Conservation (phyloP, 352 stramenopile genomes). For the Pythium dissotocum region DNA sequence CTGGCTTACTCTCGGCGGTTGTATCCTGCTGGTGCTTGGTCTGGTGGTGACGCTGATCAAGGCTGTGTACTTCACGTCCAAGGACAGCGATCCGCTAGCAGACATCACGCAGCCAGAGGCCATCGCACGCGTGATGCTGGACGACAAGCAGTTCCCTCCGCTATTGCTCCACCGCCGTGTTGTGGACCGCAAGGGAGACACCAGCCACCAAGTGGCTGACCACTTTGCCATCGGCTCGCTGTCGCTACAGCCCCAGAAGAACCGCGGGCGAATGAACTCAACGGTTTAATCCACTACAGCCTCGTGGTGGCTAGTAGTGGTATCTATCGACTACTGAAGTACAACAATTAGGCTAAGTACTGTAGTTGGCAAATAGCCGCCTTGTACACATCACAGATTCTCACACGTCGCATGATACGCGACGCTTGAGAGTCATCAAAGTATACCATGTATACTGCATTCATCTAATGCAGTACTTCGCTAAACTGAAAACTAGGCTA, state of each 20-base stretch:
- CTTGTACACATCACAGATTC: too few relatives aligned
- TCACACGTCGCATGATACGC: not conserved
- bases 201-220: not conserved
- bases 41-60: not conserved
- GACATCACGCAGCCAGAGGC: conserved; percentile 12
- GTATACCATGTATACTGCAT: too few relatives aligned
- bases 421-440: too few relatives aligned
- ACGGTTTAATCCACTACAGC: too few relatives aligned
- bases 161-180: conserved; percentile 10
- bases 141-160: conserved; percentile 15
- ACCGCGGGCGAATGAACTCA: too few relatives aligned
- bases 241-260: not conserved
- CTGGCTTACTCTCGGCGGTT: conserved; percentile 16
- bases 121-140: conserved; percentile 19
- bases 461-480: not conserved
- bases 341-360: too few relatives aligned
- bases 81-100: not conserved
- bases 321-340: too few relatives aligned
- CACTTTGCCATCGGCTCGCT: not conserved
- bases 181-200: not conserved
- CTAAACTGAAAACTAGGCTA: not conserved
- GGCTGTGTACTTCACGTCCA: not conserved
- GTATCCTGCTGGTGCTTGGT: not conserved
- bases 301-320: too few relatives aligned
- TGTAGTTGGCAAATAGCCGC: not conserved